Conservation (phyloP, 2,329 filamentous ascomycete genomes). For the Diplodia intermedia region DNA sequence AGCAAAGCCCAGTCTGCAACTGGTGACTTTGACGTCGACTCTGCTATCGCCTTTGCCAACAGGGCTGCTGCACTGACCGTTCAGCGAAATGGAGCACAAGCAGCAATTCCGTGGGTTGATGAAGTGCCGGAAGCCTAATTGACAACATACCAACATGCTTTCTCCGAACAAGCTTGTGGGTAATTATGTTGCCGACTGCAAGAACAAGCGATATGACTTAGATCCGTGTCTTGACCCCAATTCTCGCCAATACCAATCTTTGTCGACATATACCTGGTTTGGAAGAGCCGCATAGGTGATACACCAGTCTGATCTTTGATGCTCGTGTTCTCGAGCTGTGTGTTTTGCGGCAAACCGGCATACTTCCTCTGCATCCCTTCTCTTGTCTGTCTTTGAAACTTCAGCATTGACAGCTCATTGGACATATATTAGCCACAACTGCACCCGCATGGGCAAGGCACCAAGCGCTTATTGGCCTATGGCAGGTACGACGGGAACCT, state of each 20-base stretch:
- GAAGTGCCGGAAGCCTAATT: conserved; percentile 51
- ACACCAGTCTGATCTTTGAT: no score
- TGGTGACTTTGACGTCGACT: conserved; percentile 58
- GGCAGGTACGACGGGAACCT: background rate
- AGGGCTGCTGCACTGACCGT: conserved; percentile 70
- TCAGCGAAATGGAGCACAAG: conserved; percentile 69
- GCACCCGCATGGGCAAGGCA: background rate
- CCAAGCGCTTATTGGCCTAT: no score
- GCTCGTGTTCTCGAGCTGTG: background rate
- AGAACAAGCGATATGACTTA: background rate
- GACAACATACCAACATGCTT: no score
- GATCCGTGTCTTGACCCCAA: background rate
- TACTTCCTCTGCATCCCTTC: background rate
- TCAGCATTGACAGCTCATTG: background rate
- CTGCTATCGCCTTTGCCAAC: conserved; percentile 67
- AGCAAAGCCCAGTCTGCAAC: background rate
- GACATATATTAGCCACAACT: background rate
- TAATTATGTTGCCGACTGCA: background rate
- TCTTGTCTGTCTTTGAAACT: background rate
- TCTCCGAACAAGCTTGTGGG: no score
- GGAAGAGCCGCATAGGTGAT: background rate
- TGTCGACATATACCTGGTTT: background rate
- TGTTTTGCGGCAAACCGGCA: background rate
- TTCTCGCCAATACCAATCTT: background rate
- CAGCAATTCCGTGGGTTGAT: conserved; percentile 70